These are phyloP conservation scores for Rutidosis leptorrhynchoides DNA, from an alignment of 129 eudicot genomes.

Conservation along the genomic window DNA sequence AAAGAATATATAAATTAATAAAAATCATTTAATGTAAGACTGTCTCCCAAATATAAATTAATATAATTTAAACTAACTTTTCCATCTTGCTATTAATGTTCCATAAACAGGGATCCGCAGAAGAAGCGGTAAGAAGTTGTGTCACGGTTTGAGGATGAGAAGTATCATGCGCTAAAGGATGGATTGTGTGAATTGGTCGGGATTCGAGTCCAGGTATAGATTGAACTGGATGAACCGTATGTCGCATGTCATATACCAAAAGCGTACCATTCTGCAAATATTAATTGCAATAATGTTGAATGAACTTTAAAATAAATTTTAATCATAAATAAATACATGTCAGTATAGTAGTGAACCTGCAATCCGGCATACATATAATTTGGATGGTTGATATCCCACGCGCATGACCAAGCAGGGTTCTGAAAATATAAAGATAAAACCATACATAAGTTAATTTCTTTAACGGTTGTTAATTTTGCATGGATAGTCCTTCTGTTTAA, in stretches of 20 bases:
- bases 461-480: too few relatives aligned
- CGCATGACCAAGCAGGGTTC: conserved; percentile 18
- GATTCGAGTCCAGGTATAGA: neutral
- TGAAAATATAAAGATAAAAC: neutral
- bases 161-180: neutral
- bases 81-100: neutral
- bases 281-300: neutral
- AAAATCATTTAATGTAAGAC: too few relatives aligned
- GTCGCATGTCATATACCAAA: conserved; percentile 9
- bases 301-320: too few relatives aligned
- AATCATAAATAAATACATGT: too few relatives aligned
- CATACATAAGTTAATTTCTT: neutral
- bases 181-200: neutral
- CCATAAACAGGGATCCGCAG: conserved; percentile 2
- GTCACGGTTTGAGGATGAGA: neutral
- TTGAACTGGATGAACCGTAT: conserved; percentile 1
- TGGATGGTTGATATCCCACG: conserved; percentile 3
- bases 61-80: neutral
- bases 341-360: neutral
- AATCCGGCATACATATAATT: conserved; percentile 14
- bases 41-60: neutral
- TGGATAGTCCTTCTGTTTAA: too few relatives aligned
- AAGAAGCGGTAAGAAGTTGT: conserved; percentile 5
- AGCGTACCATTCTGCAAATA: conserved; percentile 4
- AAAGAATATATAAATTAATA: too few relatives aligned